Conservation (phyloP, 108 stramenopile genomes). For the Cyclostephanos tholiformis region DNA sequence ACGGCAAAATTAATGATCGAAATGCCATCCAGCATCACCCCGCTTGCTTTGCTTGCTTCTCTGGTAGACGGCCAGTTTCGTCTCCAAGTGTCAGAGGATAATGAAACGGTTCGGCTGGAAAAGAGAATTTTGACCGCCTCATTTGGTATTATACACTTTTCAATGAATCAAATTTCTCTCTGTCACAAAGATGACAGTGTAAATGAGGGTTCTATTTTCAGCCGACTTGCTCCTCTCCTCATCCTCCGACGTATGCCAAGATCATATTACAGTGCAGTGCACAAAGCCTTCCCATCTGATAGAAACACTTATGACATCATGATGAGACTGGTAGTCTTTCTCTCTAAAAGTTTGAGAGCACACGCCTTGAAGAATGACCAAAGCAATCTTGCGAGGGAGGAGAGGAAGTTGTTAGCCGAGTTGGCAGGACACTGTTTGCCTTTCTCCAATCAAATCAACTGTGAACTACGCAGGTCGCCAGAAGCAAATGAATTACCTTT, state of each 20-base stretch:
- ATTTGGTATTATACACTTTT: conserved; percentile 19
- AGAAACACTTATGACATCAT: conserved; percentile 1
- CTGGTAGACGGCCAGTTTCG: conserved; percentile 15
- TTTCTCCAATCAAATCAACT: conserved; percentile 4
- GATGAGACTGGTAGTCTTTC: conserved; percentile 13
- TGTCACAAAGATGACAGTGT: background rate
- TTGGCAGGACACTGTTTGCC: conserved; percentile 40
- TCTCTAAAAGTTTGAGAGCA: background rate
- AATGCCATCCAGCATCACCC: conserved; percentile 34
- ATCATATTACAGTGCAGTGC: conserved; percentile 26
- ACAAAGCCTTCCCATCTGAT: conserved; percentile 7
- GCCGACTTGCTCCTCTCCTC: conserved; percentile 27
- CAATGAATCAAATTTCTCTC: conserved; percentile 6
- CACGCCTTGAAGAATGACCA: conserved; percentile 23
- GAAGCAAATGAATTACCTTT: conserved; percentile 15
- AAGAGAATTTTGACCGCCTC: conserved; percentile 29
- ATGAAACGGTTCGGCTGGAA: conserved; percentile 1
- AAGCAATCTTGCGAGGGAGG: conserved; percentile 25
- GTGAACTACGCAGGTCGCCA: background rate
- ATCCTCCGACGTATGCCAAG: conserved; percentile 38
- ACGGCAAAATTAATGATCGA: conserved; percentile 27
- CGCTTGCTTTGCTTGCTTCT: conserved; percentile 24
- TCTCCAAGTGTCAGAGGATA: background rate
- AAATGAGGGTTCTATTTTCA: conserved; percentile 17
- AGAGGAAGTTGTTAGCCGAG: conserved; percentile 34